Percentiles rank a stretch among this genome's conserved stretches.
Conservation (phyloP, 495 filamentous ascomycete genomes). For the Usnea hakonensis region DNA sequence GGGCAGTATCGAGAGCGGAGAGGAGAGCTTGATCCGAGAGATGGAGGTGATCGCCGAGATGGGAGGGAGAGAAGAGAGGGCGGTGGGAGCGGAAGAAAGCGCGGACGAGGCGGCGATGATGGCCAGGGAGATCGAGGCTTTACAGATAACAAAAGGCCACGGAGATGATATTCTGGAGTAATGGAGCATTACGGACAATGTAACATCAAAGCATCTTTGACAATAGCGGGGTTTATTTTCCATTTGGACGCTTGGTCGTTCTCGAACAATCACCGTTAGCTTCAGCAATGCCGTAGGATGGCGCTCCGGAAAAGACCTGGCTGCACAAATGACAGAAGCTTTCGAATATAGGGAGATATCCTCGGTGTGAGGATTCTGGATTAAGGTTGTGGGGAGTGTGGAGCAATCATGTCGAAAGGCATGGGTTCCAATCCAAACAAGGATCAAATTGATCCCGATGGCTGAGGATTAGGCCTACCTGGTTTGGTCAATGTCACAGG, state of each 20-base stretch:
- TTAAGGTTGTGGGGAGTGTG: neutral
- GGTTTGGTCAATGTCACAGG: too few relatives aligned
- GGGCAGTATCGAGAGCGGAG: conserved; percentile 9
- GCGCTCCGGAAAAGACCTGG: neutral
- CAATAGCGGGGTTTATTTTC: neutral
- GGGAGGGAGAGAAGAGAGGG: conserved; percentile 21
- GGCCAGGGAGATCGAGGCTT: conserved; percentile 11
- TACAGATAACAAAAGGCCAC: conserved; percentile 23
- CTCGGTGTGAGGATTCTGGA: neutral
- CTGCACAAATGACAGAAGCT: neutral
- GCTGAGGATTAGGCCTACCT: too few relatives aligned
- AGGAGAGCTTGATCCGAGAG: conserved; percentile 14
- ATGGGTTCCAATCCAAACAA: neutral
- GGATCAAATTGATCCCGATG: neutral
- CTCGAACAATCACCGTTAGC: neutral
- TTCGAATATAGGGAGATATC: too few relatives aligned
- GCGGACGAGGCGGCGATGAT: conserved; percentile 20
- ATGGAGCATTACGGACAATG: neutral
- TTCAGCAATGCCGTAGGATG: neutral
- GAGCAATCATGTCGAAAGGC: neutral
- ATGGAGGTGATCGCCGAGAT: conserved; percentile 19
- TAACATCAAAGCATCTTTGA: conserved; percentile 1
- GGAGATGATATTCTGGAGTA: conserved; percentile 7
- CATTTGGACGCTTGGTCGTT: neutral
- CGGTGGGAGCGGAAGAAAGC: conserved; percentile 20